Conservation (phyloP, 805 yeast species). For the Candida nonsorbophila region DNA sequence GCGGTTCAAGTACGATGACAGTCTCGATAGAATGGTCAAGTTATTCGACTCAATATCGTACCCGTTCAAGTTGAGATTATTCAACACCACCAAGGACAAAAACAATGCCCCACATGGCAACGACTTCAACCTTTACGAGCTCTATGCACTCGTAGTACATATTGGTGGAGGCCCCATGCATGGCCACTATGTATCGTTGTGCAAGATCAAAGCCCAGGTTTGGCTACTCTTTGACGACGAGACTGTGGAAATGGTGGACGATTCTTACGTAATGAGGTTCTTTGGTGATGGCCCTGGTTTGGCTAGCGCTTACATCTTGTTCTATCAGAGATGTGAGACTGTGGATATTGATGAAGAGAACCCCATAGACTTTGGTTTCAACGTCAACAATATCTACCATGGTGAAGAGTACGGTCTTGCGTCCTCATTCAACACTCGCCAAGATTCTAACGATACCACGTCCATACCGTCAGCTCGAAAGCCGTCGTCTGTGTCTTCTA, state of each 20-base stretch:
- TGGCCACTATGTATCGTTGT: conserved; percentile 89
- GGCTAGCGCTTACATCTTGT: conserved; percentile 87
- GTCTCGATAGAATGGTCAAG: conserved; percentile 73
- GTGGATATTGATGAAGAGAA: conserved; percentile 33
- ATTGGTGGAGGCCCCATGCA: conserved; percentile 98
- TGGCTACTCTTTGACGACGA: conserved; percentile 97
- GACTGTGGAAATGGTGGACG: conserved; percentile 84
- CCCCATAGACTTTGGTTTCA: conserved; percentile 29
- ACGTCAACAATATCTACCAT: conserved; percentile 22
- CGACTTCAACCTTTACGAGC: conserved; percentile 54
- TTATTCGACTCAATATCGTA: conserved; percentile 81
- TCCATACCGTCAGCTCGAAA: too few species aligned
- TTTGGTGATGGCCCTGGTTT: conserved; percentile 85
- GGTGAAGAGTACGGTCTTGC: conserved; percentile 22
- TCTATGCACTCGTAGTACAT: conserved; percentile 85
- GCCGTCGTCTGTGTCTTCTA: too few species aligned
- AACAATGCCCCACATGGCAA: conserved; percentile 26
- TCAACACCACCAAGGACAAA: conserved; percentile 50
- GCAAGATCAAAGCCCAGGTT: conserved; percentile 70
- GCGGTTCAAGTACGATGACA: conserved; percentile 88
- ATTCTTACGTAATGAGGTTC: conserved; percentile 74
- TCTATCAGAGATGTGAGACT: conserved; percentile 54
- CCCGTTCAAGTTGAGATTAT: conserved; percentile 65
- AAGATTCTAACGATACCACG: background rate
- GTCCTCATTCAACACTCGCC: background rate